Base-by-base conservation (phyloP, 179 eudicot genomes). In the Sideroxylon spinosum region DNA sequence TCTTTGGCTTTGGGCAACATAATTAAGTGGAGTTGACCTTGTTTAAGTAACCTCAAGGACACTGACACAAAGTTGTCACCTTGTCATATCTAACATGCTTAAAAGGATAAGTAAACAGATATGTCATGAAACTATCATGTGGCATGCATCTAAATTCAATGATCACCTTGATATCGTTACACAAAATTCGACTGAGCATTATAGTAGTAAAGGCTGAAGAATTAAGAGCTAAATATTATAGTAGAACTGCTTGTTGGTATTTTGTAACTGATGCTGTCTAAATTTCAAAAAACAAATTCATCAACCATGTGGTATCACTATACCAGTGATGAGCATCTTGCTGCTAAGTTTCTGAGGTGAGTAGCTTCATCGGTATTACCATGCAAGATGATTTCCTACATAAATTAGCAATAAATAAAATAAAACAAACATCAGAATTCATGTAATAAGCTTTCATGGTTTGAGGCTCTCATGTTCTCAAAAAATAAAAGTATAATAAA, bases 241-340 rank as follows among this genome's bases (percentile, higher is more conserved):
- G 23, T 0, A 76, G 50, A 64, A 66, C 72, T 64, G 68, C 68
- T 64, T 1, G 52, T 25, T 63, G 8, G 28, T 59, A 46, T 46
- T 52, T 14, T 19, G 63, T 29, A 50, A 20, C n/a, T 17, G 28
- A 32, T 52, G 28, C 63, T 67, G 49, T 25, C 73, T 76, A 66
- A 64, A 76, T 64, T 50, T 68, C 16, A 67, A n/a, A 76, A 49
- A 60, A 68, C 20, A 12, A 80, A 65, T 44, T 25, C 7, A 48
- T 69, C 61, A 26, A 74, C 7, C 59, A 74, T 29, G 23, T 20
- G 46, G 25, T 19, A 76, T 12, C 23, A 75, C 46, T 76, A 71
- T 85, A 95, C 99, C 95, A 95, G 77, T 26, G 98, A 87, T 73
- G 98, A 86, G 84, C 89, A 86, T 84, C 85, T 83, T 65, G 86